Evolutionary conservation across 345 rosid species (phyloP), one percentile per base, ranked within the genome.

Genomic region (Corymbia maculata): DNA sequence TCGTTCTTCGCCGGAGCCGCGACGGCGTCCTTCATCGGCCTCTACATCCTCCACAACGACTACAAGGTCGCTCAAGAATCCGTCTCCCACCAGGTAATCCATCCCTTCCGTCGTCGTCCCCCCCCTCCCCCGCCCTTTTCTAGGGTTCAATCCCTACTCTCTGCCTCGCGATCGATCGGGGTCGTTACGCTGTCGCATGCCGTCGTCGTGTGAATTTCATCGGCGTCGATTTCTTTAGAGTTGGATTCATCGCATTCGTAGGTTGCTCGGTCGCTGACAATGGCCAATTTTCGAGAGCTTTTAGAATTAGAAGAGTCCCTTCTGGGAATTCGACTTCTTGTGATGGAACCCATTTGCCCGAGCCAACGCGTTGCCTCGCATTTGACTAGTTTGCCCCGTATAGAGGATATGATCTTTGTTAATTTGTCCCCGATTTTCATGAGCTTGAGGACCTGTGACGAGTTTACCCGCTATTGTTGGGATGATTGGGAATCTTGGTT

Each of bases 1-100:
- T 96, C 99, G 17, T 98, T 98, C 93, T 97, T 97, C 89, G 94
- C 98, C 26, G 99, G 98, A 86, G 97, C 97, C 2, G 97, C 99
- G 22, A 90, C 96, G 88, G 97, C 99, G 57, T 98, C 99, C 28
- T 92, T 93, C 87, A 70, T 93, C 32, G 99, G 98, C 9, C 88
- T 98, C 64, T 94, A 92, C 90, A 24, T 96, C 79, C 98, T 98
- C 85, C 95, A 95, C 87, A 94, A 94, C 89, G 99, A 98, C 90
- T 98, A 96, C 95, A 95, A 95, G 89, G 88, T 91, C 90, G 98
- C 98, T 86, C 97, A 97, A 89, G 93, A 95, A 86, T 92, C 99
- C 88, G 92, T 97, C 89, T 92, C 96, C 90, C 96, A 93, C 30
- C 97, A 96, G 98, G 99, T 96, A 88, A 32, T 26, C 19, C 16